Base-by-base conservation (phyloP, 2,329 filamentous ascomycete species). In the Epicoccum sorghinum region DNA sequence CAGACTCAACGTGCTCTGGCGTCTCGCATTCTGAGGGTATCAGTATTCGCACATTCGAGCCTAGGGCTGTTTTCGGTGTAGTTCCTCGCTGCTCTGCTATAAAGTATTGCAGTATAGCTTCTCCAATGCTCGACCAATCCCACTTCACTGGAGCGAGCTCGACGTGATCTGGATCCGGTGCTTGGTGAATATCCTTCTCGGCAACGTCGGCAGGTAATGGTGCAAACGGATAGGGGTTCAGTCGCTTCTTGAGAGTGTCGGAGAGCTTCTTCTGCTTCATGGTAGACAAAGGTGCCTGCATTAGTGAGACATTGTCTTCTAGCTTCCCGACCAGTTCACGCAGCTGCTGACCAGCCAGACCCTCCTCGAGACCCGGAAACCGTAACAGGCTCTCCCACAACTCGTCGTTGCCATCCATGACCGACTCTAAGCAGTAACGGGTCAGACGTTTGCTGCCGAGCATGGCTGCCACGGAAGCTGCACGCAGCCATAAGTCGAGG, bases 391-490 rank as follows among this genome's bases (percentile, higher is more conserved):
- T 78, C 52, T 82, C 81, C 43, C 84, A 67, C 27, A 79, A 78
- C 51, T 85, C 83, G 32, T 85, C 83, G 57, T 86, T 84, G 41
- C 82, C 83, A 53, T 86, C 85, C 33, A 88, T 71, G 4, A 87
- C 83, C 58, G 85, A 83, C 69, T 88, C 86, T 29, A 88, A 70
- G 65, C 86, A 87, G 65, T 82, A 88, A 25, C 86, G 79, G 13
- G 81, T 80, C 33, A 87, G 76, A 12, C 86, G 80, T 62, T 79
- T 79, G 64, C 85, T 87, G 45, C 82, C 79, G 8, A 87, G 71
- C 46, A 85, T 77, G 47, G 80, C 78, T 9, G 83, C 81, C 3
- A 88, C 79, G 14, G 83, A 80, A 18, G 84, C 82, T 22, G 83
- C 80, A 59, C 84, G 82, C 54, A 85, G 78, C 86, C 86, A 88